These are phyloP conservation scores for Chlamydomonas sphaeroides DNA, from an alignment of 139 green algal species.

Conservation along the genomic window DNA sequence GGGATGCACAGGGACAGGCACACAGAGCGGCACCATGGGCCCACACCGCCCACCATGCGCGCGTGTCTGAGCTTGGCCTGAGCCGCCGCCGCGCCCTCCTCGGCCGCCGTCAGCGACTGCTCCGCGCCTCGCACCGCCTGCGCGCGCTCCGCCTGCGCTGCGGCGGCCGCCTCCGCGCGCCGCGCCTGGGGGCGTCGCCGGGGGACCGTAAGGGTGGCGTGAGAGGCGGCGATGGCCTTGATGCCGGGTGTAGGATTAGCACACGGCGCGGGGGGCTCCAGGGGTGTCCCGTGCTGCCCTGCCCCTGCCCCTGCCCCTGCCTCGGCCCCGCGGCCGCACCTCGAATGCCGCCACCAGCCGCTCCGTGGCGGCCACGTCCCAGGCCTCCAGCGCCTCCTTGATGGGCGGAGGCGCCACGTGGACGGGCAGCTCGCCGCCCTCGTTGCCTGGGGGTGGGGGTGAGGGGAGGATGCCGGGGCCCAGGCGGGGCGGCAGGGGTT, in stretches of 20 bases:
- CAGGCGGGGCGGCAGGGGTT: no score
- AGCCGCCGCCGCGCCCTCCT: slow-evolving; percentile 17
- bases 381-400: slow-evolving; percentile 45
- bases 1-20: no score
- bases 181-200: not conserved
- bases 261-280: no score
- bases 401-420: slow-evolving; percentile 50
- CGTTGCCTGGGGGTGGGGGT: slow-evolving; percentile 37
- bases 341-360: slow-evolving; percentile 33
- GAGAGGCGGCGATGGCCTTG: not conserved
- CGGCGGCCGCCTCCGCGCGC: not conserved
- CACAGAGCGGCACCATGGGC: no score
- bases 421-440: slow-evolving; percentile 53
- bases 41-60: slow-evolving; percentile 27
- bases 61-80: slow-evolving; percentile 46
- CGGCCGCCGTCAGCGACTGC: slow-evolving; percentile 23
- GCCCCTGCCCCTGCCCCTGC: not conserved
- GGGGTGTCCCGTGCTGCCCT: no score
- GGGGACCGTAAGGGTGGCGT: not conserved
- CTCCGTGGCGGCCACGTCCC: slow-evolving; percentile 53
- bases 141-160: slow-evolving; percentile 2
- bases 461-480: not conserved
- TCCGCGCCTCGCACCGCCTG: slow-evolving; percentile 31
- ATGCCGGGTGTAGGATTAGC: no score
- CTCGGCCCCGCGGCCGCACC: not conserved